A percentile compares a stretch with the other conserved stretches of the same genome.
These are phyloP conservation scores for Ogataea paraovalis DNA, from an alignment of 805 yeast species.

Conservation along the genomic window DNA sequence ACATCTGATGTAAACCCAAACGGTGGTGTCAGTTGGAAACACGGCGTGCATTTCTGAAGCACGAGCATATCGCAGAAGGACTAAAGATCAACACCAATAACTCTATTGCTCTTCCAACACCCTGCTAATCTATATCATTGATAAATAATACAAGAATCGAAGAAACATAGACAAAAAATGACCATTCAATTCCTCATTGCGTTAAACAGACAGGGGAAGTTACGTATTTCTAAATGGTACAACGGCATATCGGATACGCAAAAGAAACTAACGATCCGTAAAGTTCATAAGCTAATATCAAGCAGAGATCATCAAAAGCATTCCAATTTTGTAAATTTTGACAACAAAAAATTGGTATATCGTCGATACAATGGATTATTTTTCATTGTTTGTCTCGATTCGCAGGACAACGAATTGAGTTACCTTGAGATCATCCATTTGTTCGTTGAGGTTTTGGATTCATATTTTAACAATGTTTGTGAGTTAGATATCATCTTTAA, in stretches of 20 bases:
- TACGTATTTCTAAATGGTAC: conserved; percentile 81
- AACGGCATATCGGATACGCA: conserved; percentile 36
- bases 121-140: too few relatives aligned
- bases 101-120: too few relatives aligned
- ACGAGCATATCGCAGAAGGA: too few relatives aligned
- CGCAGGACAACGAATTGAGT: conserved; percentile 75
- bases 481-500: conserved; percentile 91
- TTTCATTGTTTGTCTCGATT: conserved; percentile 79
- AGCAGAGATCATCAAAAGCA: conserved; percentile 82
- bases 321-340: conserved; percentile 40
- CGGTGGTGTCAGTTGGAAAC: too few relatives aligned
- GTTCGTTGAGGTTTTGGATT: conserved; percentile 83
- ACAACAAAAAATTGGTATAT: conserved; percentile 68
- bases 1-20: too few relatives aligned
- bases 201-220: conserved; percentile 90
- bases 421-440: conserved; percentile 82
- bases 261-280: conserved; percentile 46
- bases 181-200: conserved; percentile 75
- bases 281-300: conserved; percentile 74
- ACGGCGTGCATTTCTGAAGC: too few relatives aligned
- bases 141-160: too few relatives aligned
- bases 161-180: too few relatives aligned
- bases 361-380: conserved; percentile 89
- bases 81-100: too few relatives aligned
- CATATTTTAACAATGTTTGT: conserved; percentile 85